A percentile compares a stretch with the other conserved stretches of the same genome.
phyloP scores from a whole-genome alignment of 768 basidiomycete genomes.

The Favolaschia claudopus region DNA sequence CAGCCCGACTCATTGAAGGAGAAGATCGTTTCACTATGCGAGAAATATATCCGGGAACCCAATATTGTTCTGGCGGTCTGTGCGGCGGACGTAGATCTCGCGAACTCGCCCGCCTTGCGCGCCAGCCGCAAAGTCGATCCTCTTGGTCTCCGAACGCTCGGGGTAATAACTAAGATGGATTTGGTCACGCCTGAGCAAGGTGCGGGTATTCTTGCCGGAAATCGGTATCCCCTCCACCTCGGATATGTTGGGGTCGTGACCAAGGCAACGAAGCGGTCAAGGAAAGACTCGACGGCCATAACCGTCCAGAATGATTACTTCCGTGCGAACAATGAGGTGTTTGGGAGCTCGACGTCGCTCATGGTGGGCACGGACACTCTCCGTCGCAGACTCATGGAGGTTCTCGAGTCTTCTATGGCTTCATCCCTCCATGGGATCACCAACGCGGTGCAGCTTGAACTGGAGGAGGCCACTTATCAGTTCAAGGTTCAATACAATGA shows the following conservation, averaged over 20 bases:
- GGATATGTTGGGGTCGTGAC: constrained; percentile 98
- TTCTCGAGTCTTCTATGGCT: constrained; percentile 97
- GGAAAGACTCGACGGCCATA: constrained; percentile 55
- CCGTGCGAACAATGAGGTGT: constrained; percentile 64
- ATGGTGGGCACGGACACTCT: constrained; percentile 95
- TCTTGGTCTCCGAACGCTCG: constrained; percentile 92
- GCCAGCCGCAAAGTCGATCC: constrained; percentile 96
- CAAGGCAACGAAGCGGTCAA: constrained; percentile 70
- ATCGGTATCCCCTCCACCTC: constrained; percentile 95
- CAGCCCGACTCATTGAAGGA: constrained; percentile 95
- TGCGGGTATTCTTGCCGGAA: constrained; percentile 80
- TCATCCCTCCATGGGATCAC: constrained; percentile 94
- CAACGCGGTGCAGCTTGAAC: constrained; percentile 95
- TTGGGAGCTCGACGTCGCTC: constrained; percentile 66
- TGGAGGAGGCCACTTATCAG: constrained; percentile 97
- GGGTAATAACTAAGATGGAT: constrained; percentile 99
- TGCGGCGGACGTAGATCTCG: constrained; percentile 97
- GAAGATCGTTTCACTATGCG: constrained; percentile 89
- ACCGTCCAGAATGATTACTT: constrained; percentile 74
- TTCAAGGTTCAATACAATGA: constrained; percentile 99
- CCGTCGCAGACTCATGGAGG: constrained; percentile 92
- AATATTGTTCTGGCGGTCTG: constrained; percentile 99
- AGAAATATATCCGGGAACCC: constrained; percentile 98
- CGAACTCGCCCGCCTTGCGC: constrained; percentile 94
- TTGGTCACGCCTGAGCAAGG: constrained; percentile 88